phyloP scores from a whole-genome alignment of 805 yeast genomes.

The Myxozyma melibiosi region DNA sequence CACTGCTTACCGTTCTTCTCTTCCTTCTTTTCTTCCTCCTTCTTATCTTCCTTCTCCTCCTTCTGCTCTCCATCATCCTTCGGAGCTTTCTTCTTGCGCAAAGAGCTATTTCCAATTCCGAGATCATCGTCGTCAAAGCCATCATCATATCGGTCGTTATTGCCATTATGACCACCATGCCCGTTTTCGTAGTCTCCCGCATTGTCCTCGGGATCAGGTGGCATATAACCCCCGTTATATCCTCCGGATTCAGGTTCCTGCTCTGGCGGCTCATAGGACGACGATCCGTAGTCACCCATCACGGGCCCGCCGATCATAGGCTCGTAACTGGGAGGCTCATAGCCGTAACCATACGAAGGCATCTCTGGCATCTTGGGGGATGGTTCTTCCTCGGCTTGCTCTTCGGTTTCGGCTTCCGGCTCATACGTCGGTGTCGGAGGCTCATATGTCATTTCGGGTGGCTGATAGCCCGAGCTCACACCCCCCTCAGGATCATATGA shows the following conservation, averaged over 20 bases:
- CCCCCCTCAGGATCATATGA: not conserved
- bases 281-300: slow-evolving; percentile 8
- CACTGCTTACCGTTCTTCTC: slow-evolving; percentile 38
- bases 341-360: slow-evolving; percentile 9
- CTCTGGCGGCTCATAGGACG: slow-evolving; percentile 8
- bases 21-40: slow-evolving; percentile 37
- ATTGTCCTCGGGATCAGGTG: not conserved
- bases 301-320: slow-evolving; percentile 9
- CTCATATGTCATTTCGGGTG: not conserved
- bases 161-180: not conserved
- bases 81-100: slow-evolving; percentile 43
- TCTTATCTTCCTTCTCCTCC: slow-evolving; percentile 47
- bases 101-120: slow-evolving; percentile 32
- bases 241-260: not conserved
- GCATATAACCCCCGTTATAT: not conserved
- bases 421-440: not conserved
- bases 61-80: slow-evolving; percentile 52
- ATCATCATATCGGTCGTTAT: not conserved
- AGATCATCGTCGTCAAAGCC: slow-evolving; percentile 31
- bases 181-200: not conserved
- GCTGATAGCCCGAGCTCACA: not conserved
- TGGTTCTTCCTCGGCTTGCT: not conserved
- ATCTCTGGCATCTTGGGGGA: not conserved
- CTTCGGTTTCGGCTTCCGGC: not conserved
- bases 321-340: slow-evolving; percentile 3